Conservation (phyloP, 768 basidiomycete species). For the Pleurotus citrinopileatus region DNA sequence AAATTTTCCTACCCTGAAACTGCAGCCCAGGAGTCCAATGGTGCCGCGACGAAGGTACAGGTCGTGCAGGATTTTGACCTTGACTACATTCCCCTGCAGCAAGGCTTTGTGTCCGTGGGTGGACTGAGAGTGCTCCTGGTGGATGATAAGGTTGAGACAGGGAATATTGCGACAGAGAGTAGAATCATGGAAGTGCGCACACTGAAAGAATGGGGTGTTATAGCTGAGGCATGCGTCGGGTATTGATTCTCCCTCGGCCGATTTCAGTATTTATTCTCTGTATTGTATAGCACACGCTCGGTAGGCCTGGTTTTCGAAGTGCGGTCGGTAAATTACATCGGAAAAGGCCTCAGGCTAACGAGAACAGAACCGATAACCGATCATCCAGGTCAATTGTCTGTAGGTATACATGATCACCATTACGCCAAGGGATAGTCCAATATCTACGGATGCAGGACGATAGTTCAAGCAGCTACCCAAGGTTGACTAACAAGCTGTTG, state of each 20-base stretch:
- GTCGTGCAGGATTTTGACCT: constrained; percentile 60
- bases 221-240: constrained; percentile 69
- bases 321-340: no score
- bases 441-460: not conserved
- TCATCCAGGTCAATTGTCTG: no score
- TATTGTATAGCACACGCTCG: no score
- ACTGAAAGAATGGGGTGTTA: constrained; percentile 69
- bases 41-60: constrained; percentile 26
- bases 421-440: no score
- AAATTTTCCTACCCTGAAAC: constrained; percentile 25
- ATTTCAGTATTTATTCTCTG: no score
- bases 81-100: constrained; percentile 53
- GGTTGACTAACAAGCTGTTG: constrained; percentile 91
- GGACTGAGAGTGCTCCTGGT: constrained; percentile 70
- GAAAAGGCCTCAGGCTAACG: no score
- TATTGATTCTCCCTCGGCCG: not conserved
- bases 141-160: constrained; percentile 42
- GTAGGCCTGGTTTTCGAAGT: no score
- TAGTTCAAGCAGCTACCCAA: constrained; percentile 55
- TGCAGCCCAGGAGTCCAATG: constrained; percentile 15
- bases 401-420: no score
- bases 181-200: constrained; percentile 28
- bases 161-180: constrained; percentile 23
- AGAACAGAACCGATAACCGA: no score
- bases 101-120: constrained; percentile 63